Evolutionary conservation across 352 stramenopile species (phyloP).

Genomic region (Pythium rishiriense): DNA sequence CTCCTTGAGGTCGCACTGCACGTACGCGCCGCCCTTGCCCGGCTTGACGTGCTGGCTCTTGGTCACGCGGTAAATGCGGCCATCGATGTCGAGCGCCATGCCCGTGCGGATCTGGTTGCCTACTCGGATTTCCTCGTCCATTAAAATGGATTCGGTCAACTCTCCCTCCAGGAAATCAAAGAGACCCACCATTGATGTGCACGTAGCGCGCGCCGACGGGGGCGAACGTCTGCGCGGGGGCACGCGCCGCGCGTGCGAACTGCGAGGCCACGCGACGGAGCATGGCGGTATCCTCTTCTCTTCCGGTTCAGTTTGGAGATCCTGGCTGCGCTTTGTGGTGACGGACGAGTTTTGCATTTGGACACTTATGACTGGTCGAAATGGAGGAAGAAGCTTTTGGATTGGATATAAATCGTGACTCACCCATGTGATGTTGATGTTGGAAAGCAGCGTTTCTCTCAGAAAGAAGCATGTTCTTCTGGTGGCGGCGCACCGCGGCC

Average conservation of each 20-base stretch:
- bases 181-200: constrained; percentile 63
- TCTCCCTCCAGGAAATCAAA: not conserved
- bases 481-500: constrained; percentile 32
- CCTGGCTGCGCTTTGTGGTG: constrained; percentile 24
- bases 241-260: constrained; percentile 17
- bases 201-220: constrained; percentile 46
- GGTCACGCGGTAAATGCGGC: constrained; percentile 80
- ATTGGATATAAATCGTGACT: constrained; percentile 4
- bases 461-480: constrained; percentile 45
- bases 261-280: constrained; percentile 25
- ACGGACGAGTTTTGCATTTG: not conserved
- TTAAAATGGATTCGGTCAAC: no score
- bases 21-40: constrained; percentile 81
- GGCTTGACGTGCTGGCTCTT: constrained; percentile 88
- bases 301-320: not conserved
- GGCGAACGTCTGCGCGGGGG: constrained; percentile 13
- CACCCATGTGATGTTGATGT: constrained; percentile 25
- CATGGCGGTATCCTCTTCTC: no score
- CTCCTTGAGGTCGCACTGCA: constrained; percentile 84
- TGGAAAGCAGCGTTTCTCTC: not conserved
- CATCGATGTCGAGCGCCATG: constrained; percentile 83
- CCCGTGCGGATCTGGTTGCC: constrained; percentile 82
- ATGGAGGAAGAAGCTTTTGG: not conserved
- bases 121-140: constrained; percentile 16
- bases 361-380: not conserved